Evolutionary conservation across 495 filamentous ascomycete species (phyloP), one percentile per base, ranked within the genome.

Genomic region (Cladorrhinum samala): DNA sequence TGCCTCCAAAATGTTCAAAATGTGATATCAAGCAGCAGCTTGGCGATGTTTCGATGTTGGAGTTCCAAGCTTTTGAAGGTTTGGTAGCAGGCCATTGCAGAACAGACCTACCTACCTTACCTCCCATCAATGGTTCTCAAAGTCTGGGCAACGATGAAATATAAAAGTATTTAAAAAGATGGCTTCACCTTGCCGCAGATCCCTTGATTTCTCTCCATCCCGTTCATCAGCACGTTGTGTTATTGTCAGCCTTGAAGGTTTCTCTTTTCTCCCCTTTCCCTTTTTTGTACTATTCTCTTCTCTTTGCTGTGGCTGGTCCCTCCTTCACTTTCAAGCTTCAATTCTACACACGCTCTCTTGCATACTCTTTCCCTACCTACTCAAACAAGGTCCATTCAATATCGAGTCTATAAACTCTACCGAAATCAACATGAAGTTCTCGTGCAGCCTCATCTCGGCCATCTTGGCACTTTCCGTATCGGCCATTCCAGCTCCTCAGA

Each of bases 391-490:
- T n/a, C n/a, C n/a, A n/a, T n/a, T n/a, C n/a, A n/a, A n/a, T n/a
- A n/a, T n/a, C n/a, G n/a, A n/a, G n/a, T n/a, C n/a, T 13, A 27
- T 7, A 17, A n/a, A 5, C 25, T 6, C 11, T 20, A 44, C 14
- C 14, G 20, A 46, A 6, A 18, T n/a, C 57, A 65, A 20, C 13
- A 63, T 67, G 60, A 65, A 61, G 62, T 25, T 65, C 36, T 49
- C 57, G 18, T 21, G 13, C 52, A 59, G 42, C 42, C 44, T 65
- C 40, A 9, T 65, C 17, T 19, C 65, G 24, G 63, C 62, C 51
- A 24, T 55, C 24, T 60, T 66, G 57, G 55, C 47, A 16, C 41
- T 67, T 1, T 61, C 60, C 16, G 63, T 58, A 25, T 25, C 59
- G 11, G 62, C 62, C 40, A 50, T 55, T 14, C 62, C 62, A n/a